Conservation (phyloP, 1,284 basidiomycete genomes). For the Austroboletus niveus region DNA sequence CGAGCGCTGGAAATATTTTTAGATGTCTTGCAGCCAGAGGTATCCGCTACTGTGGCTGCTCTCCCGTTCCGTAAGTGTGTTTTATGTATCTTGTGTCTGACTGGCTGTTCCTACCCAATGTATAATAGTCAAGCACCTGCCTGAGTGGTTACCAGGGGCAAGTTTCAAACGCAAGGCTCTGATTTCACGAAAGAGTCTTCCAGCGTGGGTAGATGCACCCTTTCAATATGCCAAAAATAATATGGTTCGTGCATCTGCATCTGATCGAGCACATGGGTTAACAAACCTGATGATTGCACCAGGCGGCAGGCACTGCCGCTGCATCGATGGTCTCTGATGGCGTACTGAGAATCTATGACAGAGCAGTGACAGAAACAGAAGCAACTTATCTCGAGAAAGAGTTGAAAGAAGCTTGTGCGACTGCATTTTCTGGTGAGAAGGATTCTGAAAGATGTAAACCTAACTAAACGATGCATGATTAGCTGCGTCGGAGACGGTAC, state of each 20-base stretch:
- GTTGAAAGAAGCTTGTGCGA: conserved; percentile 22
- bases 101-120: neutral
- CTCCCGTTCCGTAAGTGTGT: conserved; percentile 23
- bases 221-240: conserved; percentile 21
- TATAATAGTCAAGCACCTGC: conserved; percentile 17
- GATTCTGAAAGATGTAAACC: neutral
- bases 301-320: conserved; percentile 21
- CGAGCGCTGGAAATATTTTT: conserved; percentile 3
- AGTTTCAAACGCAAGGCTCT: conserved; percentile 16
- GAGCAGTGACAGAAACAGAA: conserved; percentile 7
- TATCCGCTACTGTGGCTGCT: conserved; percentile 14
- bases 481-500: conserved; percentile 25
- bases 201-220: conserved; percentile 17
- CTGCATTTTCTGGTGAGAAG: conserved; percentile 14
- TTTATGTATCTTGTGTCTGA: neutral
- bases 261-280: too few relatives aligned
- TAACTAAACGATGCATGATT: conserved; percentile 1
- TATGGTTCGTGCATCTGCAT: conserved; percentile 15
- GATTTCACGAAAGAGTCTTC: conserved; percentile 2
- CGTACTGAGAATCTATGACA: conserved; percentile 10
- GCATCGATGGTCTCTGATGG: conserved; percentile 26
- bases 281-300: neutral
- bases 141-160: conserved; percentile 26
- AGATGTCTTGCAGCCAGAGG: conserved; percentile 18
- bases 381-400: conserved; percentile 13